Percentiles rank a stretch among this genome's conserved stretches.
phyloP scores from a whole-genome alignment of 2,329 filamentous ascomycete genomes.

The Trichoderma koningiopsis region DNA sequence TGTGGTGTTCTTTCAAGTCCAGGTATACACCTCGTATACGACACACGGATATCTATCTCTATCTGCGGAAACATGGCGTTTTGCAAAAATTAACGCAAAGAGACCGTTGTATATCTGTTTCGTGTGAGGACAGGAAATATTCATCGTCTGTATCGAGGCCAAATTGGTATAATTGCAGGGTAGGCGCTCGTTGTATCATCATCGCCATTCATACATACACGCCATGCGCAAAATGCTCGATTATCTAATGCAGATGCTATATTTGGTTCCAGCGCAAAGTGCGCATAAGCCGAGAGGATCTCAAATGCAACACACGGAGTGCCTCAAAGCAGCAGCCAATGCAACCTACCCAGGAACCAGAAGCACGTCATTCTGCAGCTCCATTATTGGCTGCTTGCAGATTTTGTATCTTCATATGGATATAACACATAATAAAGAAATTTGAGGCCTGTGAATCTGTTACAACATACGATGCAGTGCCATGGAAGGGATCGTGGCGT shows the following conservation, averaged over 20 bases:
- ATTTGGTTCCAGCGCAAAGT: not conserved
- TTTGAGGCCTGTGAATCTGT: not conserved
- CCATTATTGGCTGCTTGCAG: not conserved
- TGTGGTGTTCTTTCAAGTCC: not conserved
- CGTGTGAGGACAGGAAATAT: not conserved
- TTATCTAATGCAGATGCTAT: not conserved
- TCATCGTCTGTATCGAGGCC: not conserved
- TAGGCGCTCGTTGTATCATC: not conserved
- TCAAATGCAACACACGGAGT: not conserved
- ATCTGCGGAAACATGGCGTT: not conserved
- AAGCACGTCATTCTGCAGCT: not conserved
- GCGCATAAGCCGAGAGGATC: not conserved
- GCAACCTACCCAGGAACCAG: slow-evolving; percentile 7
- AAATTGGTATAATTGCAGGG: not conserved
- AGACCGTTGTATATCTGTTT: not conserved
- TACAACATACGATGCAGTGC: not conserved
- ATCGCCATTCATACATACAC: not conserved
- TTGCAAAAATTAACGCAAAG: not conserved
- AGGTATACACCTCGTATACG: not conserved
- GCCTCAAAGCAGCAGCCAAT: not conserved
- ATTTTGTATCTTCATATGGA: not conserved
- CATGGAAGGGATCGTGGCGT: no score
- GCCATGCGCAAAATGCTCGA: not conserved
- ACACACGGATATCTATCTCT: not conserved
- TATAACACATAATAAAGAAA: not conserved